Percentiles rank a stretch among this genome's conserved stretches.
Evolutionary conservation across 2,329 filamentous ascomycete genomes (phyloP).

Genomic region (Raffaelea arxii): DNA sequence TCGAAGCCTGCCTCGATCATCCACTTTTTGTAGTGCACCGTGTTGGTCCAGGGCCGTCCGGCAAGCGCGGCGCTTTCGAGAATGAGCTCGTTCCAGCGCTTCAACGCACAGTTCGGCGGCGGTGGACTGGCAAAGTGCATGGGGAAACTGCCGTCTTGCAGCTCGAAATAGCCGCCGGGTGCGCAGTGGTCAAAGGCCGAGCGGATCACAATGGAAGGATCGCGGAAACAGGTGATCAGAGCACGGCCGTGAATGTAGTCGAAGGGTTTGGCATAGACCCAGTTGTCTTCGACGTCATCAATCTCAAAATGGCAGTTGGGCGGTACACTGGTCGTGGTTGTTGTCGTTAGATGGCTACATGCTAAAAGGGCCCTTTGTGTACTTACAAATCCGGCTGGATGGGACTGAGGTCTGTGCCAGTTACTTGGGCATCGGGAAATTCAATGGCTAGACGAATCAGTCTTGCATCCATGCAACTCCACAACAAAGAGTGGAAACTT

Average conservation of each 20-base stretch:
- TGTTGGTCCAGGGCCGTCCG: conserved; percentile 16
- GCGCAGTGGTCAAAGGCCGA: conserved; percentile 31
- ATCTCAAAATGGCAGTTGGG: conserved; percentile 29
- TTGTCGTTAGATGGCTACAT: not conserved
- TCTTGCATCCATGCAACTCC: not conserved
- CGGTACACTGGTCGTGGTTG: conserved; percentile 2
- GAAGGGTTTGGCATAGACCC: conserved; percentile 37
- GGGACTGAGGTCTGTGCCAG: conserved; percentile 11
- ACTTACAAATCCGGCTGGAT: conserved; percentile 10
- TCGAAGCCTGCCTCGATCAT: conserved; percentile 16
- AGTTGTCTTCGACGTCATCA: conserved; percentile 44
- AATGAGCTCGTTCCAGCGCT: conserved; percentile 12
- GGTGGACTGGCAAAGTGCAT: conserved; percentile 6
- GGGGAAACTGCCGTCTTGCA: conserved; percentile 10
- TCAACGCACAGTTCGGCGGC: conserved; percentile 6
- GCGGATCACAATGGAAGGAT: conserved; percentile 37
- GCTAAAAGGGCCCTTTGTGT: not conserved
- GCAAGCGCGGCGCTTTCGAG: conserved; percentile 8
- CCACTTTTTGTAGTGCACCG: conserved; percentile 8
- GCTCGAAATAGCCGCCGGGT: conserved; percentile 31
- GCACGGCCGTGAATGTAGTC: conserved; percentile 45
- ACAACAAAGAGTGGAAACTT: not conserved
- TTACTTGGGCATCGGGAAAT: conserved; percentile 6
- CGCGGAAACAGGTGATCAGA: conserved; percentile 38
- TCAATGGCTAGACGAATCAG: conserved; percentile 1